Evolutionary conservation across 2,329 filamentous ascomycete species (phyloP).

Genomic region (Clathrospora elynae): DNA sequence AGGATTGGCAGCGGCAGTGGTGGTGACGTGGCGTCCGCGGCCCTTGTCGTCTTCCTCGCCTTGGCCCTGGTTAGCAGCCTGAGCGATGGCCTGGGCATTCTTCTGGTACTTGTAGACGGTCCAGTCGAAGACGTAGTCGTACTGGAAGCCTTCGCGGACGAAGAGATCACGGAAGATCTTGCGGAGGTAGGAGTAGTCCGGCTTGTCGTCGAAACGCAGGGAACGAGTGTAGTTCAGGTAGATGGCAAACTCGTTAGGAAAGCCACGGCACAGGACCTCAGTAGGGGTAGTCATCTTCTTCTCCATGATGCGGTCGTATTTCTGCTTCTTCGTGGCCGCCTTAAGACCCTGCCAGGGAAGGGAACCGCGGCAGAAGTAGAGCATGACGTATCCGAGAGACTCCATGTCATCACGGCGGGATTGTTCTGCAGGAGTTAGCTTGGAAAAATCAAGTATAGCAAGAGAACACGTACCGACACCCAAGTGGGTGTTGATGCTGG

Average conservation of each 20-base stretch:
- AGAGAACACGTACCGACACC: constrained; percentile 72
- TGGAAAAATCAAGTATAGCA: not conserved
- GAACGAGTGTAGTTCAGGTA: constrained; percentile 99
- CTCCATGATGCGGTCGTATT: constrained; percentile 99
- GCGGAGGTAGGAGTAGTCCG: constrained; percentile 98
- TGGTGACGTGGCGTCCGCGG: constrained; percentile 60
- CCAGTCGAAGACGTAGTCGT: constrained; percentile 99
- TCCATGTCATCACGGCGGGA: constrained; percentile 99
- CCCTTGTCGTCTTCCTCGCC: constrained; percentile 78
- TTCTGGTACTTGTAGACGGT: constrained; percentile 99
- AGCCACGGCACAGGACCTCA: constrained; percentile 97
- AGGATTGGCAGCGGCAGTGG: constrained; percentile 68
- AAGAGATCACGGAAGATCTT: constrained; percentile 99
- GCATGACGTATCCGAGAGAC: constrained; percentile 97
- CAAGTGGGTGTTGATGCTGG: constrained; percentile 97
- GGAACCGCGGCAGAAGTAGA: constrained; percentile 99
- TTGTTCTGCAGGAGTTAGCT: constrained; percentile 68
- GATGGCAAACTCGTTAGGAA: constrained; percentile 99
- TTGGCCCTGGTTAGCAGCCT: constrained; percentile 70
- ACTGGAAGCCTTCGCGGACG: constrained; percentile 98
- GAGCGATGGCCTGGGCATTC: constrained; percentile 93
- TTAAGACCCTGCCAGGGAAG: constrained; percentile 98
- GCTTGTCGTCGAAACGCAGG: constrained; percentile 99
- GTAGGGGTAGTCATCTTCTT: constrained; percentile 99
- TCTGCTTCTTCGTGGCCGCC: constrained; percentile 99